Evolutionary conservation across 495 filamentous ascomycete genomes (phyloP).

Genomic region (Aspergillus olivimuriae): DNA sequence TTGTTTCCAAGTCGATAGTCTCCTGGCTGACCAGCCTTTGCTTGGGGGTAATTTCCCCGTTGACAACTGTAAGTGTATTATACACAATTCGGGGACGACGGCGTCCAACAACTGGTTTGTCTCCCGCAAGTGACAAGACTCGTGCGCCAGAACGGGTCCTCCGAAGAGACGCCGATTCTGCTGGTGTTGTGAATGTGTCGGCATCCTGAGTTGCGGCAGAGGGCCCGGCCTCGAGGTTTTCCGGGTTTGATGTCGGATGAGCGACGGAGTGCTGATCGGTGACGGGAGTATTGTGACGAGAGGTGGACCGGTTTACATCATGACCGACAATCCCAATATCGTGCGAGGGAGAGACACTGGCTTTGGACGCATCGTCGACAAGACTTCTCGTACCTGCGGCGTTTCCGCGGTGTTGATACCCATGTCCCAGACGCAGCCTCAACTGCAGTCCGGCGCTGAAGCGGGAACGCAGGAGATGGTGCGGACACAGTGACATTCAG

Average conservation of each 20-base stretch:
- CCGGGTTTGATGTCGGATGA: no score
- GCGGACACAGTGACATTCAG: constrained; percentile 40
- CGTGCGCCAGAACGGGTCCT: background rate
- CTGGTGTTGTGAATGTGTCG: background rate
- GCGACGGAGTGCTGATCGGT: no score
- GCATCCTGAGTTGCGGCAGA: no score
- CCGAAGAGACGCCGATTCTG: background rate
- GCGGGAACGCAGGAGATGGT: constrained; percentile 23
- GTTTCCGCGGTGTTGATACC: constrained; percentile 14
- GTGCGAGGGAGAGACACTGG: background rate
- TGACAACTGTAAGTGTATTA: background rate
- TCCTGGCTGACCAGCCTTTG: constrained; percentile 4
- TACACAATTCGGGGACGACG: background rate
- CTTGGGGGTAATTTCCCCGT: background rate
- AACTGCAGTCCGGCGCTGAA: constrained; percentile 24
- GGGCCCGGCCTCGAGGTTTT: no score
- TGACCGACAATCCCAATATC: background rate
- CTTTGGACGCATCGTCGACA: constrained; percentile 13
- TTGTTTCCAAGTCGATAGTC: background rate
- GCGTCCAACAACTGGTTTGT: background rate
- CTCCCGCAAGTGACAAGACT: background rate
- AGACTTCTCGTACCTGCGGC: constrained; percentile 8
- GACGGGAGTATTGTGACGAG: no score
- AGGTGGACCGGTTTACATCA: no score
- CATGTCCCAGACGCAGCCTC: constrained; percentile 17